Percentiles rank a stretch among this genome's conserved stretches.
Evolutionary conservation across 306 rosid genomes (phyloP).

Genomic region (Acacia crassicarpa): DNA sequence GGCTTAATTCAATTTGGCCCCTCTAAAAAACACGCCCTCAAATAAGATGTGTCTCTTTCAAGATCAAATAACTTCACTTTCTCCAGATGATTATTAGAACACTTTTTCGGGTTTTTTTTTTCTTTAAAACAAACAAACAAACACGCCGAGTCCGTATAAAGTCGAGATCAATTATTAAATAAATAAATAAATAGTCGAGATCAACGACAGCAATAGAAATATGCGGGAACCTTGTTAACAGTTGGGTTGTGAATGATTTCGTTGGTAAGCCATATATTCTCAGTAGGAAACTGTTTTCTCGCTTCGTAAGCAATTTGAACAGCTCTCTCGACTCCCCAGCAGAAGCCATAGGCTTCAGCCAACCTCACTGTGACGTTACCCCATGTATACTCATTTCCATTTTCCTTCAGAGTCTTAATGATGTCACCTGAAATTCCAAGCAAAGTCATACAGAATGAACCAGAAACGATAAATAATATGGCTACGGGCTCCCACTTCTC

Average conservation of each 20-base stretch:
- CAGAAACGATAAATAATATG: background rate
- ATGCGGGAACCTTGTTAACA: conserved; percentile 71
- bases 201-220: background rate
- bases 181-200: background rate
- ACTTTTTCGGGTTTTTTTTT: background rate
- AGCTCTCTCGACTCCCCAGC: conserved; percentile 99
- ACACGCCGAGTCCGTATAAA: background rate
- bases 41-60: background rate
- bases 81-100: background rate
- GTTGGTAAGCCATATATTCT: conserved; percentile 86
- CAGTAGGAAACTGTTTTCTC: conserved; percentile 86
- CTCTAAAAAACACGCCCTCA: background rate
- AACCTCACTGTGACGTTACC: conserved; percentile 86
- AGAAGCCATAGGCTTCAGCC: conserved; percentile 93
- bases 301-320: conserved; percentile 99
- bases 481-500: conserved; percentile 1
- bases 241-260: conserved; percentile 98
- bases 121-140: background rate
- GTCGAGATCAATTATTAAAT: background rate
- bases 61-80: background rate
- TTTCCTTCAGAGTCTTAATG: conserved; percentile 80
- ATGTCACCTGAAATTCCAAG: conserved; percentile 68
- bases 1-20: background rate
- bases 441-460: conserved; percentile 9
- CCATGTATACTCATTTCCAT: conserved; percentile 81